A percentile compares a stretch with the other conserved stretches of the same genome.
Conservation (phyloP, 306 rosid species). For the Medicago ruthenica region DNA sequence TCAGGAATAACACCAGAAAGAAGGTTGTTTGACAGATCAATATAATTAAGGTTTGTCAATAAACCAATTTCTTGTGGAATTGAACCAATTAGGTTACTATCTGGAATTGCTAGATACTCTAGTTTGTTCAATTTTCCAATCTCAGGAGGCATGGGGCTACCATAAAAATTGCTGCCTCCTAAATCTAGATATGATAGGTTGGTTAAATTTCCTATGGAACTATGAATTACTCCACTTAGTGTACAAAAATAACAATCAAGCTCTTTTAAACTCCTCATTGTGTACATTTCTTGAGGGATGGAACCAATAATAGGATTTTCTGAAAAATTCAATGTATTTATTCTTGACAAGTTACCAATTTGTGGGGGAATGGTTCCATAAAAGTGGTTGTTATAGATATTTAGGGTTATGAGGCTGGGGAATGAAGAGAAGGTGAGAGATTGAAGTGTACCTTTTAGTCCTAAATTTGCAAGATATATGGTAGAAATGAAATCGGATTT, state of each 20-base stretch:
- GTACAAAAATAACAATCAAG: slow-evolving; percentile 31
- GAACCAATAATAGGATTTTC: slow-evolving; percentile 33
- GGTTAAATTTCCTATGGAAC: slow-evolving; percentile 44
- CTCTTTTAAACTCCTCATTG: slow-evolving; percentile 5
- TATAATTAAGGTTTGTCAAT: not conserved
- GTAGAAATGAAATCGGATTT: not conserved
- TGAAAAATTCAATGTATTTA: slow-evolving; percentile 40
- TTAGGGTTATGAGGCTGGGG: slow-evolving; percentile 33
- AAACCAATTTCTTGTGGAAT: slow-evolving; percentile 49
- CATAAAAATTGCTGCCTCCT: not conserved
- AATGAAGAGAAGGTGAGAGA: slow-evolving; percentile 41
- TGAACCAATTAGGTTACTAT: not conserved
- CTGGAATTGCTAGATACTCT: not conserved
- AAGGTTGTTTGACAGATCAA: slow-evolving; percentile 31
- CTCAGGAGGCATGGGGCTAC: slow-evolving; percentile 33
- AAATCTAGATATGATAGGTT: slow-evolving; percentile 40
- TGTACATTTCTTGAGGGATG: slow-evolving; percentile 44
- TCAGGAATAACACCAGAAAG: slow-evolving; percentile 37
- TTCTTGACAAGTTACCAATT: slow-evolving; percentile 35
- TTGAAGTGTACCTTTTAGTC: slow-evolving; percentile 48
- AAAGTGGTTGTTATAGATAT: slow-evolving; percentile 17
- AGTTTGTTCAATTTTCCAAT: slow-evolving; percentile 45
- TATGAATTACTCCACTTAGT: slow-evolving; percentile 34
- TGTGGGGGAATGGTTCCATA: slow-evolving; percentile 47
- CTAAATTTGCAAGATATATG: slow-evolving; percentile 13